These are phyloP conservation scores for Juglanconis juglandina DNA, from an alignment of 2,329 filamentous ascomycete genomes.

Conservation along the genomic window DNA sequence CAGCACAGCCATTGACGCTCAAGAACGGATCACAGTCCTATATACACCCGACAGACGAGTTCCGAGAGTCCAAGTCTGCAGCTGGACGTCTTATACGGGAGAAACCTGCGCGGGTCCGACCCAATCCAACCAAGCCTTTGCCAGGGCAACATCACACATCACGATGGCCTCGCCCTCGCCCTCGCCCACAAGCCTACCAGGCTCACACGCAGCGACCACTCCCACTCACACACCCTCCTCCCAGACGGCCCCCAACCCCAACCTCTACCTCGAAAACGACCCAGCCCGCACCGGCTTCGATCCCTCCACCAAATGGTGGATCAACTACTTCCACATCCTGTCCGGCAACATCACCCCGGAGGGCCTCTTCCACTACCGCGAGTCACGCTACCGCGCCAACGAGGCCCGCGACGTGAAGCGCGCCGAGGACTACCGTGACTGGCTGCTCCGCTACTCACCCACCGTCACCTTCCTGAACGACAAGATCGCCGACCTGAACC, in stretches of 20 bases:
- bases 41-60: no score
- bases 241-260: constrained; percentile 6
- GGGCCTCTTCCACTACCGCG: constrained; percentile 72
- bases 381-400: constrained; percentile 69
- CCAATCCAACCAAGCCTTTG: neutral
- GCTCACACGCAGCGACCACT: neutral
- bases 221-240: neutral
- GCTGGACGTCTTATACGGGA: neutral
- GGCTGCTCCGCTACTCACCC: constrained; percentile 79
- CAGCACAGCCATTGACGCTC: no score
- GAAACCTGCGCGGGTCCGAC: neutral
- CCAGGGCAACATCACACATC: neutral
- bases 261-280: constrained; percentile 51
- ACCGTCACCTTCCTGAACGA: constrained; percentile 82
- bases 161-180: neutral
- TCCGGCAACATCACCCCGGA: constrained; percentile 67
- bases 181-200: neutral
- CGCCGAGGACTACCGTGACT: constrained; percentile 80
- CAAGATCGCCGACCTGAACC: constrained; percentile 76
- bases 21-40: no score
- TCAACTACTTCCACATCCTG: constrained; percentile 82
- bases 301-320: constrained; percentile 63
- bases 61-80: no score
- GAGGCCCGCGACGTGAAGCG: constrained; percentile 74
- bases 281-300: constrained; percentile 62